Base-by-base conservation (phyloP, 768 basidiomycete species). In the Termitomyces sp. region DNA sequence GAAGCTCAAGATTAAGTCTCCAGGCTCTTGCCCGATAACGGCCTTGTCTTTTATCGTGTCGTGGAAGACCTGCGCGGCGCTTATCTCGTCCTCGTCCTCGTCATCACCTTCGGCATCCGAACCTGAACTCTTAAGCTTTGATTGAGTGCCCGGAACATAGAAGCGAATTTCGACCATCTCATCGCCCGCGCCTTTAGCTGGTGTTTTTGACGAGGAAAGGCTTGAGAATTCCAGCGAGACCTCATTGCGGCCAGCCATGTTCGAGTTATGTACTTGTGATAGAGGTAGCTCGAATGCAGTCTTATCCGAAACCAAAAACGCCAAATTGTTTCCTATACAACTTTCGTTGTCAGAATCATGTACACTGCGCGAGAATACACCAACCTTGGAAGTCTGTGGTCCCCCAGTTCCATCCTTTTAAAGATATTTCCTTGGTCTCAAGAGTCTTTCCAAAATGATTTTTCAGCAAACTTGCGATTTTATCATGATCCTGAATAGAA, bases 331-430 rank as follows among this genome's bases (percentile, higher is more conserved):
- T 45, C 93, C 96, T 98, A 62, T 16, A 39, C 16, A 33, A 55
- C 32, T n/a, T 52, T 24, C 40, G 15, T 46, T 16, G 24, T 46
- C 44, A 4, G 60, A 50, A 48, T 45, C 9, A 48, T 51, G 63
- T 51, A 51, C 20, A 11, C 49, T 32, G n/a, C 40, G 18, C 45
- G 38, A 15, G 49, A 40, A 67, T 63, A 28, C 48, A 56, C 59
- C 18, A 39, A 93, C 96, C 93, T 83, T 93, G 91, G 64, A 98
- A 92, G 69, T 96, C 94, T 2, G 93, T 92, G 35, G 89, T 84
- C 5, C 97, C 97, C 97, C 97, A 98, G 73, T 99, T 98, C 94
- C 94, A 98, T 0, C 97, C 97, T 71, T 92, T 95, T 72, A 96
- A 85, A 13, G 92, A 88, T 18, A 88, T 81, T 65, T 99, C 97